phyloP scores from a whole-genome alignment of 192 early-diverging fungal genomes.

The Coemansia biformis region DNA sequence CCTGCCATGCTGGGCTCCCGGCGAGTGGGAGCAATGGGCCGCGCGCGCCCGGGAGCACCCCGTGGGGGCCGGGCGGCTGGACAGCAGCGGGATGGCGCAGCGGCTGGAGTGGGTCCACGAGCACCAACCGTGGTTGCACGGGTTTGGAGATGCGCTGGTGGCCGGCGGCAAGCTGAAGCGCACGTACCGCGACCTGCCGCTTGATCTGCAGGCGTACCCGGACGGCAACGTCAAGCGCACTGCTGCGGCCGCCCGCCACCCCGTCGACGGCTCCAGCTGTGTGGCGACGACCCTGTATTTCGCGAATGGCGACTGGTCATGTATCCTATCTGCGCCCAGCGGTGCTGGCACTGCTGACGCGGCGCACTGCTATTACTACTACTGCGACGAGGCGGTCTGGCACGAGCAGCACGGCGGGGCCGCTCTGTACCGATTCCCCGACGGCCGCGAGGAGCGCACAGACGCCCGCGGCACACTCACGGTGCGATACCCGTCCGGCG shows the following conservation, averaged over 20 bases:
- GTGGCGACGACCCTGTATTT: conserved; percentile 33
- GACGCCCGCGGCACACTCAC: conserved; percentile 1
- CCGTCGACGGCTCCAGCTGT: not conserved
- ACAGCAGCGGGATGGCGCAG: conserved; percentile 7
- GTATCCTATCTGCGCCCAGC: conserved; percentile 1
- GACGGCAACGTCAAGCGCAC: conserved; percentile 47
- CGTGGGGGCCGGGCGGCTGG: not conserved
- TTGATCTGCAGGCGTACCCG: conserved; percentile 30
- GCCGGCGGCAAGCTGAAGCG: conserved; percentile 31
- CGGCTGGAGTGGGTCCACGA: conserved; percentile 34
- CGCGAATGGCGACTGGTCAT: conserved; percentile 46
- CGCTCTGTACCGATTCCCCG: conserved; percentile 12
- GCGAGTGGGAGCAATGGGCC: conserved; percentile 40
- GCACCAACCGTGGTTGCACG: conserved; percentile 24
- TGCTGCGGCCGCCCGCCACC: not conserved
- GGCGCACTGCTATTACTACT: conserved; percentile 23
- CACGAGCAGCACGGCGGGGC: conserved; percentile 15
- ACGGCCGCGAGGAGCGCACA: conserved; percentile 18
- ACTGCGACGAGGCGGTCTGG: conserved; percentile 38
- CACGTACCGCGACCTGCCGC: conserved; percentile 13
- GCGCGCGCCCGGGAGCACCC: not conserved
- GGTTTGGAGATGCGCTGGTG: conserved; percentile 20
- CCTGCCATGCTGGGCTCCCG: conserved; percentile 10
- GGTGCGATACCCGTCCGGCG: conserved; percentile 12
- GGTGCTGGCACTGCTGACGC: not conserved